Evolutionary conservation across 306 rosid species (phyloP).

Genomic region (Ormosia semicastrata): DNA sequence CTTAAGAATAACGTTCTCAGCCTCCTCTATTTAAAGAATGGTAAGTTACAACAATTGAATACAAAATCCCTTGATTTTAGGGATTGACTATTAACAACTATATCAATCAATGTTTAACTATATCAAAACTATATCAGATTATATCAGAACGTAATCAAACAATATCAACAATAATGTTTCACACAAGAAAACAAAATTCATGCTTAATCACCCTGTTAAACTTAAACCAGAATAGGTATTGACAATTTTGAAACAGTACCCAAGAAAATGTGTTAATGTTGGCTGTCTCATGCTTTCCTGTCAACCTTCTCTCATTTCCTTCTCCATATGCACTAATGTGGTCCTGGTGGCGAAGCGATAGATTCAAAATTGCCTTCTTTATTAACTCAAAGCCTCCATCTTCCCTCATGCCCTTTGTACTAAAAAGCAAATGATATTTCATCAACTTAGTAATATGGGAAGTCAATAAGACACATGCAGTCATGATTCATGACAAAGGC

Average conservation of each 20-base stretch:
- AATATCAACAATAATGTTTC: too few relatives aligned
- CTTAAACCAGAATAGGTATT: constrained; percentile 9
- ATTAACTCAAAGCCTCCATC: constrained; percentile 89
- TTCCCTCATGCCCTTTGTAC: constrained; percentile 99
- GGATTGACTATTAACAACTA: too few relatives aligned
- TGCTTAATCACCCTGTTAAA: background rate
- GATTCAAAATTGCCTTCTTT: constrained; percentile 94
- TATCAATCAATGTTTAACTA: too few relatives aligned
- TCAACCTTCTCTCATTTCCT: constrained; percentile 97
- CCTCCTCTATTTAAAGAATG: too few relatives aligned
- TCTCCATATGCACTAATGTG: constrained; percentile 97
- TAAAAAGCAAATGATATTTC: constrained; percentile 33
- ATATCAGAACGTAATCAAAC: too few relatives aligned
- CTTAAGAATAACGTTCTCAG: too few relatives aligned
- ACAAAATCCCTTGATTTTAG: too few relatives aligned
- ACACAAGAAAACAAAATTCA: background rate
- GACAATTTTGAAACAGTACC: constrained; percentile 50
- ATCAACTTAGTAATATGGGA: constrained; percentile 7
- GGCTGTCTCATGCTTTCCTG: constrained; percentile 99
- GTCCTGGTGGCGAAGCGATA: constrained; percentile 84
- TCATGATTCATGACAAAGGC: constrained; percentile 2
- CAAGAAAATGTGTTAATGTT: constrained; percentile 83
- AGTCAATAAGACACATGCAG: background rate
- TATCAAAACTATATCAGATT: too few relatives aligned
- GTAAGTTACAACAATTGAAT: too few relatives aligned